Conservation (phyloP, 441 rosid genomes). For the Corymbia calophylla region DNA sequence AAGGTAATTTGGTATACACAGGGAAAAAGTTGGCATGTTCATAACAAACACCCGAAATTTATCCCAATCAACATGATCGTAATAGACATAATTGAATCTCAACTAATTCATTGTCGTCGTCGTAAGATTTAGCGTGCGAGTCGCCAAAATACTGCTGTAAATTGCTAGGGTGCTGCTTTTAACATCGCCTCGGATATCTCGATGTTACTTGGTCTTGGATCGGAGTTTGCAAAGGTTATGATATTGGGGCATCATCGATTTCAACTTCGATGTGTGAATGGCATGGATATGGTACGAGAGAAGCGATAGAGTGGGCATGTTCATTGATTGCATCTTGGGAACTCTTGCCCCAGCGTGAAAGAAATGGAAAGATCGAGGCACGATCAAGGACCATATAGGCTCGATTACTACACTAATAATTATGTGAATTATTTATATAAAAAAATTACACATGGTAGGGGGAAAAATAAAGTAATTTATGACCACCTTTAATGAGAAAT, state of each 20-base stretch:
- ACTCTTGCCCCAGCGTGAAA: neutral
- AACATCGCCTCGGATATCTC: accelerated
- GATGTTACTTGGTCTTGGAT: neutral
- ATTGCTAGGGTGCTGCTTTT: neutral
- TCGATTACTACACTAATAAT: neutral
- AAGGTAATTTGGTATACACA: neutral
- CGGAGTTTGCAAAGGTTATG: neutral
- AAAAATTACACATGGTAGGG: neutral
- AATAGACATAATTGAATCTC: neutral
- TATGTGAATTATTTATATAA: neutral
- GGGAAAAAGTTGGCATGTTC: neutral
- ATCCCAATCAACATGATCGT: neutral
- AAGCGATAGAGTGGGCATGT: neutral
- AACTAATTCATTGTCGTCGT: neutral
- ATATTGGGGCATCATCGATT: neutral
- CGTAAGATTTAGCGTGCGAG: neutral
- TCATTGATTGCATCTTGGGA: neutral
- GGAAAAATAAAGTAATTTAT: neutral
- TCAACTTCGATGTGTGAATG: neutral
- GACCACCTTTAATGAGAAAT: neutral
- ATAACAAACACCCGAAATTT: neutral
- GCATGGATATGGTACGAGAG: neutral
- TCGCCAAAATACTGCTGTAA: neutral
- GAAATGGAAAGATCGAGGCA: neutral
- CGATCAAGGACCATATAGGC: neutral